phyloP scores from a whole-genome alignment of 2,329 filamentous ascomycete species.

The Kalmusia sp. region DNA sequence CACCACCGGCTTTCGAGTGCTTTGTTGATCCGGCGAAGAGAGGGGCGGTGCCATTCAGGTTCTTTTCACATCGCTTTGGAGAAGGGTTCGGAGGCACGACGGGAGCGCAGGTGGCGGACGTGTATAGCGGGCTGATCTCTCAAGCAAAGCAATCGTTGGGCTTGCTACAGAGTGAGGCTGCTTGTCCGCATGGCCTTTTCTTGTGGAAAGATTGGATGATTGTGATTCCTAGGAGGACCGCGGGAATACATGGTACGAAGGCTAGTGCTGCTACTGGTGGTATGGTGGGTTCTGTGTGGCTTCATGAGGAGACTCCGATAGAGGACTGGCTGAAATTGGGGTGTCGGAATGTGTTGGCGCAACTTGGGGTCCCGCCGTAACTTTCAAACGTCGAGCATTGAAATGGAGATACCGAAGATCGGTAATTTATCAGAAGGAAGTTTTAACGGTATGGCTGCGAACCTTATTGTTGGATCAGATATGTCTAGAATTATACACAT shows the following conservation, averaged over 20 bases:
- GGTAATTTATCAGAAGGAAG: too few species aligned
- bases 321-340: constrained; percentile 50
- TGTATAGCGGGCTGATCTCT: constrained; percentile 28
- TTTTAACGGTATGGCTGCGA: too few species aligned
- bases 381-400: too few species aligned
- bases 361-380: constrained; percentile 42
- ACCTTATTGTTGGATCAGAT: too few species aligned
- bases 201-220: constrained; percentile 54
- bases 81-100: constrained; percentile 15
- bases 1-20: constrained; percentile 37
- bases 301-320: constrained; percentile 41
- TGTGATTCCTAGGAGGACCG: constrained; percentile 54
- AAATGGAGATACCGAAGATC: too few species aligned
- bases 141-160: constrained; percentile 17
- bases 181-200: constrained; percentile 57
- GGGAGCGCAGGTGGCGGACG: constrained; percentile 18
- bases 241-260: constrained; percentile 32
- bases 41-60: constrained; percentile 45
- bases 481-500: too few species aligned
- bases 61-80: constrained; percentile 41
- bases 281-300: constrained; percentile 57
- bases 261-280: constrained; percentile 55
- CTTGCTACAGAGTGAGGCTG: constrained; percentile 18
- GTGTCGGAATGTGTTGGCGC: constrained; percentile 42
- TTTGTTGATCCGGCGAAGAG: constrained; percentile 30